Evolutionary conservation across 2,329 filamentous ascomycete genomes (phyloP).

Genomic region (Leptoxyphium fumago): DNA sequence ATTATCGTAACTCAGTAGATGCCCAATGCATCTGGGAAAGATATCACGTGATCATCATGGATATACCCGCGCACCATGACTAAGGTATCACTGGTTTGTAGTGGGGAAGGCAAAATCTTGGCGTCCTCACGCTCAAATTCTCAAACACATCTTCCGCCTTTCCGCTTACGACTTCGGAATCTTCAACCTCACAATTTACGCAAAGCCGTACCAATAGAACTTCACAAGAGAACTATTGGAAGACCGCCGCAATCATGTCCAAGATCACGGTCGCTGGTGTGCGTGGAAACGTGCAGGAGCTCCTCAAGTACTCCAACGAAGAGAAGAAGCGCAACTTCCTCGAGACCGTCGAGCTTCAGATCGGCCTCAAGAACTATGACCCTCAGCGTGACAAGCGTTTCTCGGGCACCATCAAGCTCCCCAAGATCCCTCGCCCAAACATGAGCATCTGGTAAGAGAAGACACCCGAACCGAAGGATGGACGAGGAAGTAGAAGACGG

Average conservation of each 20-base stretch:
- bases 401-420: conserved; percentile 96
- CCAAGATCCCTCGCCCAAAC: conserved; percentile 76
- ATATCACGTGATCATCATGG: background rate
- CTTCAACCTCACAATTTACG: conserved; percentile 9
- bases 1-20: background rate
- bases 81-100: too few species aligned
- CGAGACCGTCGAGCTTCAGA: conserved; percentile 55
- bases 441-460: conserved; percentile 62
- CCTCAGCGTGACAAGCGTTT: conserved; percentile 99
- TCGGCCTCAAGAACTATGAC: conserved; percentile 94
- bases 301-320: conserved; percentile 69
- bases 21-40: background rate
- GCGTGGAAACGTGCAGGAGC: conserved; percentile 81
- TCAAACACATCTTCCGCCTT: conserved; percentile 3
- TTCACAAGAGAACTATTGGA: conserved; percentile 26
- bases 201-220: conserved; percentile 22
- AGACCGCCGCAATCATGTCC: conserved; percentile 48
- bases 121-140: conserved; percentile 1
- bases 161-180: background rate
- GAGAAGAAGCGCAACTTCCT: conserved; percentile 29
- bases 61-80: too few species aligned
- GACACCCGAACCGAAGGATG: background rate
- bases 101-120: background rate
- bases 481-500: background rate
- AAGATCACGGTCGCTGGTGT: conserved; percentile 86